Evolutionary conservation across 805 yeast species (phyloP), one percentile per base, ranked within the genome.

Genomic region (Ogataea trehaloabstinens): DNA sequence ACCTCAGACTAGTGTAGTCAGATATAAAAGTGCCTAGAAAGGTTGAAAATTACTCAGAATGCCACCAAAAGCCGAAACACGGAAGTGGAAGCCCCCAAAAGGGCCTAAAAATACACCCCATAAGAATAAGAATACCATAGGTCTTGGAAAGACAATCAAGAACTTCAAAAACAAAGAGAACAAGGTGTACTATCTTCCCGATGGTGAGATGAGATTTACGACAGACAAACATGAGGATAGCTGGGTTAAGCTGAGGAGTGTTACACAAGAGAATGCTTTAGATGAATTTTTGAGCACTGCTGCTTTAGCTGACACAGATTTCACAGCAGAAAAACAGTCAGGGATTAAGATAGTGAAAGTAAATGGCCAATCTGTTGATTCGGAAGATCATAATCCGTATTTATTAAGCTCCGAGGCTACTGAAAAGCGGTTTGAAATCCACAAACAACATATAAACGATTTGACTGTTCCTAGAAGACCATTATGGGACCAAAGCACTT

Each of bases 201-300:
- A 84, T 66, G 95, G 95, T 49, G 95, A 85, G 55, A 75, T 86
- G 78, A 71, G 96, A 53, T 89, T 88, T 62, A 85, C 95, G 15
- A 88, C 96, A 0, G 84, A 80, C 46, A 82, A 82, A 51, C 85
- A 78, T 50, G 95, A 87, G 57, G 95, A 88, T 11, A 76, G 74
- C 45, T 88, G 96, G 95, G 95, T 86, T 36, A 87, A 89, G 48
- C 67, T 93, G 56, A 78, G 93, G 59, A 89, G 97, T 2, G 95
- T 93, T 12, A 93, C 98, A 0, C 98, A 93, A 55, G 98, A 93
- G 61, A 78, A 84, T 51, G 83, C 97, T 1, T 66, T 93, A 41
- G 98, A 93, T 64, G 99, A 93, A 65, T 90, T 93, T 62, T 74
- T 93, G 55, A 84, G 82, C 56, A 91, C 97, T 6, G 99, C 99